phyloP scores from a whole-genome alignment of 495 filamentous ascomycete genomes.

The Niebla homalea region DNA sequence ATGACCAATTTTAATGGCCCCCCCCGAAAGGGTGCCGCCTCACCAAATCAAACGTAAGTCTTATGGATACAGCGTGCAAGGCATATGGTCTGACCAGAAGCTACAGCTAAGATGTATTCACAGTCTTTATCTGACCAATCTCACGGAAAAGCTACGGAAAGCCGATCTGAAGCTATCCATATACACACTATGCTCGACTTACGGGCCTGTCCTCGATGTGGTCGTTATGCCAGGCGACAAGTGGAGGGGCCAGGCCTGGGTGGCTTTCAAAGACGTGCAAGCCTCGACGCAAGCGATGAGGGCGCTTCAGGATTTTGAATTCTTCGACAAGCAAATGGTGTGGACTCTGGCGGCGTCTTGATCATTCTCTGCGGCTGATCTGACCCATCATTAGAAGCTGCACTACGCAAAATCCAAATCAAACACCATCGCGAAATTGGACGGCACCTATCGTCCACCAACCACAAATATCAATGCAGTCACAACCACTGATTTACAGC shows the following conservation, averaged over 20 bases:
- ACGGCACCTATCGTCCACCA: constrained; percentile 71
- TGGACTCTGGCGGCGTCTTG: constrained; percentile 15
- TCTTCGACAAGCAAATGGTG: constrained; percentile 82
- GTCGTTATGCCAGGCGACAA: constrained; percentile 74
- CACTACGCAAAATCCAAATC: constrained; percentile 80
- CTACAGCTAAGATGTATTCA: constrained; percentile 15
- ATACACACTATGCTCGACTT: constrained; percentile 87
- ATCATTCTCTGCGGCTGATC: background rate
- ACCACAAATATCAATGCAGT: constrained; percentile 32
- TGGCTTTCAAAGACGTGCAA: constrained; percentile 79
- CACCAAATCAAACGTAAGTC: constrained; percentile 62
- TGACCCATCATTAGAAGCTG: constrained; percentile 51
- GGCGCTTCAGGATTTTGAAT: constrained; percentile 70
- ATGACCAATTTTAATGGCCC: constrained; percentile 25
- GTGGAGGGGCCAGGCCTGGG: constrained; percentile 90
- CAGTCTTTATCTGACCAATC: constrained; percentile 77
- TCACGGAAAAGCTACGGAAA: constrained; percentile 78
- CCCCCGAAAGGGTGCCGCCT: constrained; percentile 22
- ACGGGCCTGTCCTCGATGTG: constrained; percentile 89
- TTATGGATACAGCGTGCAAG: constrained; percentile 8
- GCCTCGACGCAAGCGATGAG: constrained; percentile 83
- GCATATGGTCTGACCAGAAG: constrained; percentile 16
- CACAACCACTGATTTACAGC: constrained; percentile 61
- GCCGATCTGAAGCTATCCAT: constrained; percentile 67
- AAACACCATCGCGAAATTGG: constrained; percentile 71